phyloP scores from a whole-genome alignment of 208 protist genomes.

The Trypanosoma cruzi region DNA sequence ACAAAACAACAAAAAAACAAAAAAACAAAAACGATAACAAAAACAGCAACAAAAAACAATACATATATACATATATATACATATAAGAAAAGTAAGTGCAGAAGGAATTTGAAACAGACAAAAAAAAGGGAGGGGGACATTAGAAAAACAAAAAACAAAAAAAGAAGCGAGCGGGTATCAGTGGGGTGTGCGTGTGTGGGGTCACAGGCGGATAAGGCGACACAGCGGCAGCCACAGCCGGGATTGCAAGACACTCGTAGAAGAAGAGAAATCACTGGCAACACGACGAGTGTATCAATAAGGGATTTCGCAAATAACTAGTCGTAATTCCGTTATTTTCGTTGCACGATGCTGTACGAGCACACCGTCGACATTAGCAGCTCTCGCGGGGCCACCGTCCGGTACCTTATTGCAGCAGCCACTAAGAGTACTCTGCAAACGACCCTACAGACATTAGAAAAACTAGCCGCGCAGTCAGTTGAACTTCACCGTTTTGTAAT shows the following conservation, averaged over 20 bases:
- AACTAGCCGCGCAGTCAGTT: slow-evolving; percentile 53
- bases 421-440: slow-evolving; percentile 78
- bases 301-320: no score
- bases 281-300: neutral
- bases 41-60: no score
- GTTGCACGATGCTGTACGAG: slow-evolving; percentile 70
- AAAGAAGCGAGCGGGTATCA: slow-evolving; percentile 15
- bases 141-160: no score
- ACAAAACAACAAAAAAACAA: neutral
- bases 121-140: no score
- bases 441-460: slow-evolving; percentile 67
- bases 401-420: slow-evolving; percentile 69
- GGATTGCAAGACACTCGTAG: neutral
- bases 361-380: slow-evolving; percentile 73
- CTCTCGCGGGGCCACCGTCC: slow-evolving; percentile 67
- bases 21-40: neutral
- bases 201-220: neutral
- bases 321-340: no score
- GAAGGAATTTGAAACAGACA: no score
- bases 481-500: slow-evolving; percentile 70
- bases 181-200: neutral
- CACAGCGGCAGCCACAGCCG: neutral
- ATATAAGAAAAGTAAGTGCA: no score
- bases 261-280: neutral
- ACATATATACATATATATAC: no score